Conservation (phyloP, 176 grass and related monocot genomes). For the Tuctoria greenei region DNA sequence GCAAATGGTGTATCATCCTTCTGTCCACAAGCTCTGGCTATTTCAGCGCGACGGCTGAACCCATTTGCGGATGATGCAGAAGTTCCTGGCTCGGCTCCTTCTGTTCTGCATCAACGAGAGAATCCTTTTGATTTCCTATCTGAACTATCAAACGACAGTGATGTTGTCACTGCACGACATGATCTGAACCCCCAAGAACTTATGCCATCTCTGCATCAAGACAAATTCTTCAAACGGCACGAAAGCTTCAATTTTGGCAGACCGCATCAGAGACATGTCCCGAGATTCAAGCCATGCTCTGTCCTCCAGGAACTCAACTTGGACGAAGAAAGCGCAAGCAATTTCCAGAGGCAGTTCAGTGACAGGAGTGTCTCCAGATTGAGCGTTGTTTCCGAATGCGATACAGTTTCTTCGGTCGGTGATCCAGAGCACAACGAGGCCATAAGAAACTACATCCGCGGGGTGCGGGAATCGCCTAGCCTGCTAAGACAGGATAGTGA, state of each 20-base stretch:
- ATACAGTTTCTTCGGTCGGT: slow-evolving; percentile 19
- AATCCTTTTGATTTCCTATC: slow-evolving; percentile 57
- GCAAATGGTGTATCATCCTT: slow-evolving; percentile 40
- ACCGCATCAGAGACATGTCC: slow-evolving; percentile 40
- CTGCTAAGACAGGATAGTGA: slow-evolving; percentile 13
- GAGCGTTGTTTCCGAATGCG: slow-evolving; percentile 41
- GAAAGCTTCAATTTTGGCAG: slow-evolving; percentile 66
- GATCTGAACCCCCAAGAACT: slow-evolving; percentile 27
- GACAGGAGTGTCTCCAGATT: slow-evolving; percentile 44
- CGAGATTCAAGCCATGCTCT: slow-evolving; percentile 51
- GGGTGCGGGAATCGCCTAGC: slow-evolving; percentile 12
- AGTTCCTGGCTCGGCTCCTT: slow-evolving; percentile 79
- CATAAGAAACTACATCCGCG: slow-evolving; percentile 8
- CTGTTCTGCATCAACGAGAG: slow-evolving; percentile 46
- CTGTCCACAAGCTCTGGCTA: slow-evolving; percentile 40
- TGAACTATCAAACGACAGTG: slow-evolving; percentile 41
- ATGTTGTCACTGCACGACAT: slow-evolving; percentile 12
- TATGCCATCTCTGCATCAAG: slow-evolving; percentile 24
- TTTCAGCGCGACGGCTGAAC: slow-evolving; percentile 47
- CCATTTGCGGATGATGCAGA: slow-evolving; percentile 49
- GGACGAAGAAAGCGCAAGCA: slow-evolving; percentile 17
- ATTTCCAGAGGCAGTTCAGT: slow-evolving; percentile 55
- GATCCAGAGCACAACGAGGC: slow-evolving; percentile 30
- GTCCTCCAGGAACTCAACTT: slow-evolving; percentile 4
- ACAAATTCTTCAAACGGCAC: slow-evolving; percentile 55